Conservation (phyloP, 768 basidiomycete species). For the Albatrellus ellisii region DNA sequence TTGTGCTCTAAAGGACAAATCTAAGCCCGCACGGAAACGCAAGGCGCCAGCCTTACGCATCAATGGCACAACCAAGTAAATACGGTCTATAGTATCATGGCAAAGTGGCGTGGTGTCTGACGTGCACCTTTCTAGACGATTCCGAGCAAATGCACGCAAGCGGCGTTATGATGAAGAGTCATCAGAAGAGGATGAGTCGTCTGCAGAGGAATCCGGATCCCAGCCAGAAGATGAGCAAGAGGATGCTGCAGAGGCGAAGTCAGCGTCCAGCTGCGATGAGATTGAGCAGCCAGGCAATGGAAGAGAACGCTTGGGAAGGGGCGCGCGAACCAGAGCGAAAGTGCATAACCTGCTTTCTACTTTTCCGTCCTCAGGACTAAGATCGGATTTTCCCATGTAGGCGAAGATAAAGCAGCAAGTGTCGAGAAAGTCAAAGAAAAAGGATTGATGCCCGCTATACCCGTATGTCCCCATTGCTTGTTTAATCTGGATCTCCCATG, state of each 20-base stretch:
- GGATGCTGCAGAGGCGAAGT: slow-evolving; percentile 6
- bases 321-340: slow-evolving; percentile 22
- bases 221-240: slow-evolving; percentile 7
- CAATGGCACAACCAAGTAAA: slow-evolving; percentile 39
- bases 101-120: slow-evolving; percentile 1
- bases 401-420: slow-evolving; percentile 20
- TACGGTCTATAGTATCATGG: not conserved
- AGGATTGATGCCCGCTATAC: not conserved
- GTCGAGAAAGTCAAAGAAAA: slow-evolving; percentile 11
- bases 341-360: slow-evolving; percentile 9
- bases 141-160: slow-evolving; percentile 15
- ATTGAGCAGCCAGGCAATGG: slow-evolving; percentile 12
- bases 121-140: slow-evolving; percentile 6
- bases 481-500: no score
- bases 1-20: slow-evolving; percentile 26
- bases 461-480: no score
- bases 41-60: slow-evolving; percentile 33
- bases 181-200: slow-evolving; percentile 10
- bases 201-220: slow-evolving; percentile 14
- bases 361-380: not conserved
- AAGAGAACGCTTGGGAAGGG: slow-evolving; percentile 18
- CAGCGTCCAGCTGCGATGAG: slow-evolving; percentile 7
- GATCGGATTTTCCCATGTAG: slow-evolving; percentile 4
- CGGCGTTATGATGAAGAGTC: slow-evolving; percentile 15
- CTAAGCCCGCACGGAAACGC: slow-evolving; percentile 43